Evolutionary conservation across 805 yeast species (phyloP).

Genomic region (Lipomyces chichibuensis): DNA sequence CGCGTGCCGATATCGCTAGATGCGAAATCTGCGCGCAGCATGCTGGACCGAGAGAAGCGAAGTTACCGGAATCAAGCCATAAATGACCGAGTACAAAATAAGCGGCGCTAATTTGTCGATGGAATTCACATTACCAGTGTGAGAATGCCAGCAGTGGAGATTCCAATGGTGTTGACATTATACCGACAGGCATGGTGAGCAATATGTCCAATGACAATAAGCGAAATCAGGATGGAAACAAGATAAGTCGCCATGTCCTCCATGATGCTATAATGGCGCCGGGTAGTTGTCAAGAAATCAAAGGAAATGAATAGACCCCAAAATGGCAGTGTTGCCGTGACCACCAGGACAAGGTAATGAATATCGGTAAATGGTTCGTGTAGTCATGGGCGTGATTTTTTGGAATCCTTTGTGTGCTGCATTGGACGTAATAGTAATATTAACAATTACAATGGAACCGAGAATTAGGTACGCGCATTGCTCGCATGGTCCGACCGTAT

Average conservation of each 20-base stretch:
- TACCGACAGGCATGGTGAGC: conserved; percentile 61
- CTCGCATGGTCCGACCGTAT: conserved; percentile 58
- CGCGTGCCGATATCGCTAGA: conserved; percentile 41
- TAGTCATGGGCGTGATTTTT: conserved; percentile 2
- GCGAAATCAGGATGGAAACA: conserved; percentile 46
- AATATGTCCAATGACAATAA: conserved; percentile 56
- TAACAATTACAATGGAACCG: conserved; percentile 38
- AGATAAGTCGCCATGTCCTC: conserved; percentile 24
- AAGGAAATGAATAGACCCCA: conserved; percentile 42
- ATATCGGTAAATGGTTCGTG: conserved; percentile 12
- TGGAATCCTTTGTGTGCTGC: conserved; percentile 19
- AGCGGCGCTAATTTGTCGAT: conserved; percentile 49
- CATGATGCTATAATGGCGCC: conserved; percentile 34
- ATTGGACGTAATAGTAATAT: conserved; percentile 38
- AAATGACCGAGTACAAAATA: conserved; percentile 40
- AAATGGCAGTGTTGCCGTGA: conserved; percentile 39
- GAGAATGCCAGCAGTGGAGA: conserved; percentile 51
- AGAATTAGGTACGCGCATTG: conserved; percentile 52
- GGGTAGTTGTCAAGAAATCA: conserved; percentile 42
- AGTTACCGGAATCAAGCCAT: conserved; percentile 44
- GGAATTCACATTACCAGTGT: conserved; percentile 67
- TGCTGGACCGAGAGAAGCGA: conserved; percentile 43
- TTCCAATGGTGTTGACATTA: conserved; percentile 56
- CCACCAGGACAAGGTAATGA: conserved; percentile 23
- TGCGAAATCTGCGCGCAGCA: conserved; percentile 40